Conservation (phyloP, 2,329 filamentous ascomycete genomes). For the Cladosporium sp. region DNA sequence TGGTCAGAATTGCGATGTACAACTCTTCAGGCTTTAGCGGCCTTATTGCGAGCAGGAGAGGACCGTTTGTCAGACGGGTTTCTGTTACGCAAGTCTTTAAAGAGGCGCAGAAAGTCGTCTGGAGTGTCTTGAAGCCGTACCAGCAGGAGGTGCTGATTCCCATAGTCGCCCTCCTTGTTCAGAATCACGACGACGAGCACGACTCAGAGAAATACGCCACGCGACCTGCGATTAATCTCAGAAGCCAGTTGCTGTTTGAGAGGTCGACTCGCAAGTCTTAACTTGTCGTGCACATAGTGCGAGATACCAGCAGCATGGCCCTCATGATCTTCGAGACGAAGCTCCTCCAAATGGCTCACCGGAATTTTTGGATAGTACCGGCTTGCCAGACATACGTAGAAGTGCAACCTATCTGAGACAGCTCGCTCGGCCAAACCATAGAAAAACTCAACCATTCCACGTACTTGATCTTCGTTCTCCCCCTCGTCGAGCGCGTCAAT, state of each 20-base stretch:
- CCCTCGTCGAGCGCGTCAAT: conserved; percentile 52
- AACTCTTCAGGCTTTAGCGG: conserved; percentile 49
- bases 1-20: conserved; percentile 48
- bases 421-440: conserved; percentile 34
- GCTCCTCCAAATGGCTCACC: conserved; percentile 32
- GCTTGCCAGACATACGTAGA: conserved; percentile 44
- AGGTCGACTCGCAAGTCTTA: conserved; percentile 27
- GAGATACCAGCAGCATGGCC: conserved; percentile 37
- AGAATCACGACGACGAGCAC: conserved; percentile 49
- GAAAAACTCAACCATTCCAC: conserved; percentile 41
- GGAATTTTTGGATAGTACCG: conserved; percentile 47
- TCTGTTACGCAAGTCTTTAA: conserved; percentile 51
- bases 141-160: conserved; percentile 34
- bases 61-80: conserved; percentile 53
- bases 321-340: conserved; percentile 39
- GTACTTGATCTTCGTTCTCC: conserved; percentile 38
- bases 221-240: conserved; percentile 39
- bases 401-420: conserved; percentile 42
- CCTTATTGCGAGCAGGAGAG: conserved; percentile 52
- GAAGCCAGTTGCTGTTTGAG: conserved; percentile 37
- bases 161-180: conserved; percentile 42
- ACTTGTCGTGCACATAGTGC: conserved; percentile 44
- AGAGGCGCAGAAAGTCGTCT: conserved; percentile 47
- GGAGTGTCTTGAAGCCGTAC: conserved; percentile 44
- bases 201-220: conserved; percentile 50